These are phyloP conservation scores for Candida koratica DNA, from an alignment of 805 yeast species.

Conservation along the genomic window DNA sequence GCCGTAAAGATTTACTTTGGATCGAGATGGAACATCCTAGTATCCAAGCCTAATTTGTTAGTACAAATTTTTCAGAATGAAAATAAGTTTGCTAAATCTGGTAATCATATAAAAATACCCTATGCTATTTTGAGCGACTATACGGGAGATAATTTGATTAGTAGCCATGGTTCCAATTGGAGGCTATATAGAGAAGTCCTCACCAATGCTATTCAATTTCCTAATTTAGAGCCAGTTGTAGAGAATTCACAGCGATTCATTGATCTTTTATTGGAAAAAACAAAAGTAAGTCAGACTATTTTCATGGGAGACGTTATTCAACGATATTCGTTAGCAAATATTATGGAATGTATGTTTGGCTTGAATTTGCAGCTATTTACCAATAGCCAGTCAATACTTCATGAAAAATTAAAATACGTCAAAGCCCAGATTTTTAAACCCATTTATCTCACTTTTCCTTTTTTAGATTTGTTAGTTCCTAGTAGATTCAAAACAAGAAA, in stretches of 20 bases:
- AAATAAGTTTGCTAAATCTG: constrained; percentile 51
- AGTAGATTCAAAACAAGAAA: constrained; percentile 41
- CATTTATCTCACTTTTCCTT: constrained; percentile 52
- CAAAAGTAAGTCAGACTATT: constrained; percentile 7
- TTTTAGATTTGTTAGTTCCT: constrained; percentile 50
- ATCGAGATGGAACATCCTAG: constrained; percentile 57
- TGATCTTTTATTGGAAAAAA: neutral
- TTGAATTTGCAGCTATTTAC: constrained; percentile 41
- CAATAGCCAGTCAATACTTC: constrained; percentile 28
- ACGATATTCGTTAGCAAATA: constrained; percentile 44
- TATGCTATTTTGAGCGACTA: constrained; percentile 50
- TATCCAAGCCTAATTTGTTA: constrained; percentile 46
- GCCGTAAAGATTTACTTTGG: constrained; percentile 60
- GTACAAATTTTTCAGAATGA: constrained; percentile 47
- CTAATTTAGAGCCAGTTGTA: constrained; percentile 35
- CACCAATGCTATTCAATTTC: constrained; percentile 48
- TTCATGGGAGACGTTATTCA: constrained; percentile 37
- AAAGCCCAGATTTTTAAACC: constrained; percentile 55
- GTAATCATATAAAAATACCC: constrained; percentile 57
- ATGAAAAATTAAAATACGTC: constrained; percentile 37
- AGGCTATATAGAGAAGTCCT: constrained; percentile 42
- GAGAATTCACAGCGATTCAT: constrained; percentile 30
- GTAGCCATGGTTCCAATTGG: constrained; percentile 56
- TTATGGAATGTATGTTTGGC: constrained; percentile 49
- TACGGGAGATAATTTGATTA: constrained; percentile 59